Base-by-base conservation (phyloP, 768 basidiomycete genomes). In the Hygrocybe punicea region DNA sequence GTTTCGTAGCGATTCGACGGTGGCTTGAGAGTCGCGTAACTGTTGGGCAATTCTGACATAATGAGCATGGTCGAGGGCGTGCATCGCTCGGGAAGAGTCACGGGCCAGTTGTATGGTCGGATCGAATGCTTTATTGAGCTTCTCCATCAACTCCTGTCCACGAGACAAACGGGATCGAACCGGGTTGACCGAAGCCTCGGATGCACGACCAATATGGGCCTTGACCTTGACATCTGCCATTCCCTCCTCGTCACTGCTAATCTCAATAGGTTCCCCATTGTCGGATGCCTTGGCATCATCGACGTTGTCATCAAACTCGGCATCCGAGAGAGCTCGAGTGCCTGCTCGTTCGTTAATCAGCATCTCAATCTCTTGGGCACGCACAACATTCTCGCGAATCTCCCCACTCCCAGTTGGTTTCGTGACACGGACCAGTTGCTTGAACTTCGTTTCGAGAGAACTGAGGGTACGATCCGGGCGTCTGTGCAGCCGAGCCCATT, bases 351-450 rank as follows among this genome's bases (percentile, higher is more conserved):
- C 63, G 33, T 65, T 64, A 34, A 70, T 66, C 5, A 57, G 46
- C 1, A 54, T 36, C 2, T 70, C 60, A 52, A 69, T 61, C 3
- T 58, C 17, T 44, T 65, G 67, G 0, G 64, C 69, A 14, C 44
- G 55, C 14, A 59, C 56, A 17, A 69, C 47, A 13, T 69, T 61
- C 17, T 58, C 60, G 13, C 64, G 67, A 47, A 63, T 65, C 0
- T 56, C 36, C 2, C 63, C 67, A 59, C 59, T 60, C 9, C 72
- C 69, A 3, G 66, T 73, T 14, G 69, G 69, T 58, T 71, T 68
- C 11, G 58, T 65, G 2, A 60, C 62, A 29, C 61, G 66, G 14
- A 66, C 37, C 14, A 68, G 47, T 47, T 64, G 48, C 11, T 66
- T 68, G 48, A 58, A 70, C 57, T 66, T 67, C 1, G 56, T 66